These are phyloP conservation scores for Pseudocercospora cruenta DNA, from an alignment of 2,329 filamentous ascomycete species.

Conservation along the genomic window DNA sequence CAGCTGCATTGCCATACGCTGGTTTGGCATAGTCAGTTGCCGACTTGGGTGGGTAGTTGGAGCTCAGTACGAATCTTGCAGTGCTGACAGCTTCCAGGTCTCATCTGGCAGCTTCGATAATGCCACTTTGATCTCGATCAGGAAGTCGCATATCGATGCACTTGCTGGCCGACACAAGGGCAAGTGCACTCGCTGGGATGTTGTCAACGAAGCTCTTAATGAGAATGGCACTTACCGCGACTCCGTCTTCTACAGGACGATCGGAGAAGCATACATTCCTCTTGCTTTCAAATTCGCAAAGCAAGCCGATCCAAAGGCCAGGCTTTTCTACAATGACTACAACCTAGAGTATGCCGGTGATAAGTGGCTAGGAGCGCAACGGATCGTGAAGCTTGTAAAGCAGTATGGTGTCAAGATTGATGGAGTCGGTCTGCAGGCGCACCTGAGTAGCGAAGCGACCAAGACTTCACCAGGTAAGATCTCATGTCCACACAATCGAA, in stretches of 20 bases:
- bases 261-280: slow-evolving; percentile 70
- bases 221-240: slow-evolving; percentile 32
- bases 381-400: slow-evolving; percentile 65
- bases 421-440: slow-evolving; percentile 64
- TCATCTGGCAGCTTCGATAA: slow-evolving; percentile 46
- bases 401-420: slow-evolving; percentile 66
- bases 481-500: no score
- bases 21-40: slow-evolving; percentile 61
- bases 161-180: slow-evolving; percentile 64
- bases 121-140: slow-evolving; percentile 56
- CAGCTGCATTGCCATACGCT: slow-evolving; percentile 65
- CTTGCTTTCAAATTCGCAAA: slow-evolving; percentile 72
- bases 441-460: slow-evolving; percentile 51
- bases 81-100: slow-evolving; percentile 15
- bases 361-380: slow-evolving; percentile 60
- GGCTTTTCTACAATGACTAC: slow-evolving; percentile 76
- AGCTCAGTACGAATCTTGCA: background rate
- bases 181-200: slow-evolving; percentile 63
- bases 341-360: slow-evolving; percentile 62
- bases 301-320: slow-evolving; percentile 66
- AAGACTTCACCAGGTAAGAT: background rate
- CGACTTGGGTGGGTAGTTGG: slow-evolving; percentile 52
- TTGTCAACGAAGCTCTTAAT: slow-evolving; percentile 59
- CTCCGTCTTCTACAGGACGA: slow-evolving; percentile 62
- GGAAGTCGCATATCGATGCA: slow-evolving; percentile 63